phyloP scores from a whole-genome alignment of 139 green algal species.

The Ulvella scutata region DNA sequence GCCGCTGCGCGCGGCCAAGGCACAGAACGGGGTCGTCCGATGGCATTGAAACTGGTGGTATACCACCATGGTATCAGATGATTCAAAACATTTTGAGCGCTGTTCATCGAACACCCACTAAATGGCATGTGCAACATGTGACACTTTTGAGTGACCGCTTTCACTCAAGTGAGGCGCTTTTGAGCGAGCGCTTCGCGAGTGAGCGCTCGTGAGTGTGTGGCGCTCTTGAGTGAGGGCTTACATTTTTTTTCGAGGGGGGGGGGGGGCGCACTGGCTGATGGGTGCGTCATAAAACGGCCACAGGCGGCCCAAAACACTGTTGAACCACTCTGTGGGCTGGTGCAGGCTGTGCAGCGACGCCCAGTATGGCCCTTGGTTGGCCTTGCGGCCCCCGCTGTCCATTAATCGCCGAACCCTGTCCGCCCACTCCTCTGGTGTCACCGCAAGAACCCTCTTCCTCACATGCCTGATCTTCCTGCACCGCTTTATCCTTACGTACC shows the following conservation, averaged over 20 bases:
- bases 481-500: too few species aligned
- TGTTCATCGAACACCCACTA: neutral
- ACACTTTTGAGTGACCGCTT: neutral
- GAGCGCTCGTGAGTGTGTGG: neutral
- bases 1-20: neutral
- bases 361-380: neutral
- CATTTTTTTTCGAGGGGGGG: too few species aligned
- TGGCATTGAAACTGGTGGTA: neutral
- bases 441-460: neutral
- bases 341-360: neutral
- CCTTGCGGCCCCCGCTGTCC: neutral
- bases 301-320: neutral
- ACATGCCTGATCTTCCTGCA: neutral
- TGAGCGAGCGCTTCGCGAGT: neutral
- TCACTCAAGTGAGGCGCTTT: neutral
- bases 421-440: neutral
- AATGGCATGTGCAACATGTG: neutral
- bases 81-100: neutral
- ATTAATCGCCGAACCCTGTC: neutral
- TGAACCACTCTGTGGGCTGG: neutral
- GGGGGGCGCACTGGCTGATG: neutral
- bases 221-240: too few species aligned
- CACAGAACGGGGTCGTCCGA: neutral
- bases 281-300: neutral
- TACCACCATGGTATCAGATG: neutral